Percentiles rank a stretch among this genome's conserved stretches.
phyloP scores from a whole-genome alignment of 352 stramenopile genomes.

The Globisporangium nunn region DNA sequence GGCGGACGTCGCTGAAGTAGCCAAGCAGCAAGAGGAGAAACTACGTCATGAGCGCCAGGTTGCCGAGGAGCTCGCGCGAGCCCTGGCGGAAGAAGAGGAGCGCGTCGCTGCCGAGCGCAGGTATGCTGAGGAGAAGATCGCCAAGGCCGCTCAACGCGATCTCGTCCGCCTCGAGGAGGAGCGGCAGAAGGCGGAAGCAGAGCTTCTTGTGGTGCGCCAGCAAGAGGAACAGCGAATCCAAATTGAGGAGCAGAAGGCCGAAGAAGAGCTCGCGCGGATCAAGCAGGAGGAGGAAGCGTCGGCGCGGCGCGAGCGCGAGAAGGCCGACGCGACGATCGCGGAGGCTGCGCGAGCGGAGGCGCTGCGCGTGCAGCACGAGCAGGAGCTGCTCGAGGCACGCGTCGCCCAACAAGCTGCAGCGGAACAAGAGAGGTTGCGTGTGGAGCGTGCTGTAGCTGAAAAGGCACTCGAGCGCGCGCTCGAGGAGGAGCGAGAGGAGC shows the following conservation, averaged over 20 bases:
- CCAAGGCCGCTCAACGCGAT: conserved; percentile 1
- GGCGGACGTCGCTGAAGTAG: background rate
- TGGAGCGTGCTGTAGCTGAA: conserved; percentile 7
- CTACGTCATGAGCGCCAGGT: conserved; percentile 6
- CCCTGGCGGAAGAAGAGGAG: conserved; percentile 13
- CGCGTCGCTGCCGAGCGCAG: conserved; percentile 7
- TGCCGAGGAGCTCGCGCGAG: conserved; percentile 12
- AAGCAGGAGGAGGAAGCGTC: conserved; percentile 7
- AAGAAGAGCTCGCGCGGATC: conserved; percentile 20
- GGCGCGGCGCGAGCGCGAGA: background rate
- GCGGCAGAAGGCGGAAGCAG: conserved; percentile 2
- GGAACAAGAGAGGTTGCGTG: background rate
- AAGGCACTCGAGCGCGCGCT: background rate
- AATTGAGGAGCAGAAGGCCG: background rate
- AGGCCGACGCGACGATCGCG: conserved; percentile 7
- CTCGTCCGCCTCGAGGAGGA: conserved; percentile 3
- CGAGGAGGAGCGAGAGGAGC: conserved; percentile 2
- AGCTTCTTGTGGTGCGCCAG: conserved; percentile 13
- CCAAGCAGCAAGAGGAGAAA: background rate
- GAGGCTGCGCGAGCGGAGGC: conserved; percentile 5
- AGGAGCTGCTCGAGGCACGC: conserved; percentile 1
- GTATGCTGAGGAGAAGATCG: conserved; percentile 21
- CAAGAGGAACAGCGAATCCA: conserved; percentile 16
- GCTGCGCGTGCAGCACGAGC: conserved; percentile 7
- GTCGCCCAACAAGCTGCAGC: conserved; percentile 5